These are phyloP conservation scores for Biscogniauxia mediterranea DNA, from an alignment of 2,329 filamentous ascomycete species.

Conservation along the genomic window DNA sequence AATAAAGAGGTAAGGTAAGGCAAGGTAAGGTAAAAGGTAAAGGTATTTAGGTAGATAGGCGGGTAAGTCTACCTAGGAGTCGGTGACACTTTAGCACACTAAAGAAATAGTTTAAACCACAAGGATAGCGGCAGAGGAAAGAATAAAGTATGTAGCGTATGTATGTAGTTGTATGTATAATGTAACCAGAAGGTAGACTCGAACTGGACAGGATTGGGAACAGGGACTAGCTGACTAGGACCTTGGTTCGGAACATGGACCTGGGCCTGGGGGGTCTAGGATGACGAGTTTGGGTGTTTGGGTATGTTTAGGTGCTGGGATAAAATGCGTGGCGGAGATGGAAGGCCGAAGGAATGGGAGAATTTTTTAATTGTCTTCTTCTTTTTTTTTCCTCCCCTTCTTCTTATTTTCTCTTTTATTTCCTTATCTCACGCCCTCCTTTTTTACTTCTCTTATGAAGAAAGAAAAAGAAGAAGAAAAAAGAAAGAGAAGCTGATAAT, in stretches of 20 bases:
- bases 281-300: not conserved
- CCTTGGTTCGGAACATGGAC: not conserved
- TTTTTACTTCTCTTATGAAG: no score
- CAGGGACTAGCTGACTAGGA: not conserved
- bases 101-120: constrained; percentile 1
- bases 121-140: constrained; percentile 1
- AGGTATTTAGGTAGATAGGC: constrained; percentile 11
- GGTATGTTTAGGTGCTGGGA: not conserved
- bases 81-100: constrained; percentile 3
- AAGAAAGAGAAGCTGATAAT: no score
- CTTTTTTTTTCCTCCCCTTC: not conserved
- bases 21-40: not conserved
- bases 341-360: not conserved
- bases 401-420: not conserved
- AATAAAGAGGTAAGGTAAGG: constrained; percentile 10
- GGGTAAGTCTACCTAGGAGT: not conserved
- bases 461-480: no score
- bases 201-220: not conserved
- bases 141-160: constrained; percentile 1
- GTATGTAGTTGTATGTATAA: constrained; percentile 1
- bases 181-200: not conserved
- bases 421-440: no score
- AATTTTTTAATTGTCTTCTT: not conserved
- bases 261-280: constrained; percentile 1
- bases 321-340: not conserved